These are phyloP conservation scores for Lodderomyces parapsilosis DNA, from an alignment of 1,139 yeast species.

Conservation along the genomic window DNA sequence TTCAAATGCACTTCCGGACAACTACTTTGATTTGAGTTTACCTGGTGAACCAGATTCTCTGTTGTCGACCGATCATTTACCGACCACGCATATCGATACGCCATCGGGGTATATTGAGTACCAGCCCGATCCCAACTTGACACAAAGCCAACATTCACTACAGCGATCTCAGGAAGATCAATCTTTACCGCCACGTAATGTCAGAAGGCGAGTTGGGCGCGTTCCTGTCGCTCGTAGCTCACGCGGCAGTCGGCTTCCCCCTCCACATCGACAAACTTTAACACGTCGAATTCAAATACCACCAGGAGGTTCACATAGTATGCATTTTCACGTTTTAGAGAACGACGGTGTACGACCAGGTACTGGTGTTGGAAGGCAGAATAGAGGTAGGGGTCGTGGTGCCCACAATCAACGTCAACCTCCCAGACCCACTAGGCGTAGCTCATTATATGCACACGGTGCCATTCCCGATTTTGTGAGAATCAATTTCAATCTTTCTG, in stretches of 20 bases:
- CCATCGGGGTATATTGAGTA: constrained; percentile 2
- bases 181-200: neutral
- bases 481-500: neutral
- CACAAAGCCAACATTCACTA: neutral
- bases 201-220: neutral
- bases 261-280: neutral
- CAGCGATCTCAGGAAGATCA: neutral
- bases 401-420: neutral
- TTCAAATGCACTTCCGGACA: neutral
- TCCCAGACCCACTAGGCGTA: neutral
- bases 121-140: neutral
- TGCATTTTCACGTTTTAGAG: neutral
- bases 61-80: too few relatives aligned
- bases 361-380: neutral
- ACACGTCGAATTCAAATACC: neutral
- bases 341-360: neutral
- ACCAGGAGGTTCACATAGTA: neutral
- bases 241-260: neutral
- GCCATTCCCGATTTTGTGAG: neutral
- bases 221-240: neutral
- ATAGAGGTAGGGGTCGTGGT: neutral
- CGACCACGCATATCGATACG: constrained; percentile 5
- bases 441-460: neutral
- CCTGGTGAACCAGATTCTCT: constrained; percentile 6
- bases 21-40: constrained; percentile 10